Evolutionary conservation across 306 rosid genomes (phyloP).

Genomic region (Trifolium fragiferum): DNA sequence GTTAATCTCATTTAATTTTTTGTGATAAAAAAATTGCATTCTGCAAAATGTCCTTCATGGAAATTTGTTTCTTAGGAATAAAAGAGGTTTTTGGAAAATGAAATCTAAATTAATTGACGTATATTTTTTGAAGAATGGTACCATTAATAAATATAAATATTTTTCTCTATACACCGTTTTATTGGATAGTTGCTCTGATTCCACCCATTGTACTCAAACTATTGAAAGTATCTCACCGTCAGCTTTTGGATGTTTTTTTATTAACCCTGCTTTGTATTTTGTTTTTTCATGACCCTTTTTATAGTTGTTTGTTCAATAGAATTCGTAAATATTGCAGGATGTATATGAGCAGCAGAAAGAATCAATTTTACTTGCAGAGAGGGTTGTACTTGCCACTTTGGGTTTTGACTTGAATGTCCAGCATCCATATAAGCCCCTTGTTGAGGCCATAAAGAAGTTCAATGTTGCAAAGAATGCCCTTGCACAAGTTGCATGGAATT

Average conservation of each 20-base stretch:
- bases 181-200: conserved; percentile 39
- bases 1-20: not conserved
- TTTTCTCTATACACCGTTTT: conserved; percentile 32
- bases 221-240: conserved; percentile 37
- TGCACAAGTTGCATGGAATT: conserved; percentile 99
- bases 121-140: not conserved
- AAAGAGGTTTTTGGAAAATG: not conserved
- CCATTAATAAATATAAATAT: not conserved
- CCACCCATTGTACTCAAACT: conserved; percentile 6
- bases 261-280: not conserved
- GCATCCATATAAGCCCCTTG: conserved; percentile 98
- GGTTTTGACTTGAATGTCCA: conserved; percentile 88
- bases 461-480: conserved; percentile 92
- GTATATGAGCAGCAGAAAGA: conserved; percentile 95
- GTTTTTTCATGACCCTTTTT: conserved; percentile 22
- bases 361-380: conserved; percentile 84
- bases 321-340: conserved; percentile 67
- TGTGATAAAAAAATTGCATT: not conserved
- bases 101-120: not conserved
- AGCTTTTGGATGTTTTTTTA: not conserved
- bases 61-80: not conserved
- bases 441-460: conserved; percentile 97
- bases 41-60: not conserved
- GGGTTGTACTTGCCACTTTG: conserved; percentile 90
- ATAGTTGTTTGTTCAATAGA: conserved; percentile 33